Percentiles rank a stretch among this genome's conserved stretches.
Evolutionary conservation across 805 yeast genomes (phyloP).

Genomic region (Danielia oregonensis): DNA sequence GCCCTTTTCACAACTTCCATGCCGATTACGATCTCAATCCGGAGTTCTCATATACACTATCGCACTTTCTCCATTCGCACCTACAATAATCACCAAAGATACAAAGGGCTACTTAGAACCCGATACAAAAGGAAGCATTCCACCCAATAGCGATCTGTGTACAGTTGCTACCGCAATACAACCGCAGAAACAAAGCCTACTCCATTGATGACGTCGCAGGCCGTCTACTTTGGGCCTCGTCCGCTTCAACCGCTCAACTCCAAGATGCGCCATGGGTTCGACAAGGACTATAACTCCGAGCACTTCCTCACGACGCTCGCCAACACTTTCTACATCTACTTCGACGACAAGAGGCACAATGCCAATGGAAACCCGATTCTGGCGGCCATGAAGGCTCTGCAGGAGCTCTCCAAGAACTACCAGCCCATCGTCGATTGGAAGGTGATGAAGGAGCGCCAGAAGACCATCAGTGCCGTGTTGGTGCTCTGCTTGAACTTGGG

Average conservation of each 20-base stretch:
- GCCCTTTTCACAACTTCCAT: too few species aligned
- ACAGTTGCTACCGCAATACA: too few species aligned
- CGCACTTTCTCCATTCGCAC: too few species aligned
- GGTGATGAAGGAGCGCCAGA: constrained; percentile 80
- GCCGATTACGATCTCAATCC: too few species aligned
- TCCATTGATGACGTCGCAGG: constrained; percentile 11
- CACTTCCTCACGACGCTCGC: constrained; percentile 54
- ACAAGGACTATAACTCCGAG: constrained; percentile 56
- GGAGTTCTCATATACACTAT: too few species aligned
- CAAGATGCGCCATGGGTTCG: constrained; percentile 63
- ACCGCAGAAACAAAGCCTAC: background rate
- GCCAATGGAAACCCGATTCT: constrained; percentile 81
- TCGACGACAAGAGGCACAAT: constrained; percentile 86
- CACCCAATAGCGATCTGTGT: too few species aligned
- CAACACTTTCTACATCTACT: constrained; percentile 75
- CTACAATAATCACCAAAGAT: too few species aligned
- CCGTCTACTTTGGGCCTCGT: constrained; percentile 27
- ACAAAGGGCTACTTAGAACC: too few species aligned
- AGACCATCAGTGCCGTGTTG: constrained; percentile 89
- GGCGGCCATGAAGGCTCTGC: constrained; percentile 45
- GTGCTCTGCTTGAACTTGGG: constrained; percentile 89
- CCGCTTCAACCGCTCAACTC: constrained; percentile 49
- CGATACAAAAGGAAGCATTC: too few species aligned
- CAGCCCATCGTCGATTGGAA: constrained; percentile 89
- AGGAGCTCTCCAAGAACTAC: constrained; percentile 43